Conservation (phyloP, 495 filamentous ascomycete species). For the Hypoxylon perforatum region DNA sequence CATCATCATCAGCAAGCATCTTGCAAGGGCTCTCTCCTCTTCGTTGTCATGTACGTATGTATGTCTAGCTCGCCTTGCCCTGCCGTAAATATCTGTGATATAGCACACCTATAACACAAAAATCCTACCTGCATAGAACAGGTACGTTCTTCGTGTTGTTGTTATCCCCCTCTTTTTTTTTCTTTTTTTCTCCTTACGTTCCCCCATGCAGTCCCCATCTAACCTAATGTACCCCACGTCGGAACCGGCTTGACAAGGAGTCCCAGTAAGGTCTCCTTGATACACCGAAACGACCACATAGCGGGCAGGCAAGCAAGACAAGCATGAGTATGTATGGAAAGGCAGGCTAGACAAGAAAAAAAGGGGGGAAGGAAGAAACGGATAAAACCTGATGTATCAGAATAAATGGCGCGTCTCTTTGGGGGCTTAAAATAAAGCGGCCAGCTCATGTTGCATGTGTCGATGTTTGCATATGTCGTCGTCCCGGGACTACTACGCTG, state of each 20-base stretch:
- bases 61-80: conserved; percentile 20
- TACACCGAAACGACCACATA: conserved; percentile 30
- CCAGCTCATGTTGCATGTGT: conserved; percentile 37
- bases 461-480: conserved; percentile 12
- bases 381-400: conserved; percentile 35
- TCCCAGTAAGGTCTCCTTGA: conserved; percentile 31
- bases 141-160: too few relatives aligned
- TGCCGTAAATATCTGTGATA: conserved; percentile 33
- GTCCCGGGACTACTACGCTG: conserved; percentile 35
- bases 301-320: neutral
- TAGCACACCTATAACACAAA: conserved; percentile 29
- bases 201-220: conserved; percentile 6
- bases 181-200: conserved; percentile 3
- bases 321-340: neutral
- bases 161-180: neutral
- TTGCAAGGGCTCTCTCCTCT: too few relatives aligned
- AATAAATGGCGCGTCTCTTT: conserved; percentile 27
- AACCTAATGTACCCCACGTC: conserved; percentile 30
- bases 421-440: conserved; percentile 30
- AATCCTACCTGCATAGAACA: conserved; percentile 12
- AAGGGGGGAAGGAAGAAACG: neutral
- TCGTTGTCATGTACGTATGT: too few relatives aligned
- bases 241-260: conserved; percentile 17
- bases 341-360: neutral
- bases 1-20: too few relatives aligned